Evolutionary conservation across 495 filamentous ascomycete genomes (phyloP), one percentile per base, ranked within the genome.

Genomic region (Saxophila tyrrhenica): DNA sequence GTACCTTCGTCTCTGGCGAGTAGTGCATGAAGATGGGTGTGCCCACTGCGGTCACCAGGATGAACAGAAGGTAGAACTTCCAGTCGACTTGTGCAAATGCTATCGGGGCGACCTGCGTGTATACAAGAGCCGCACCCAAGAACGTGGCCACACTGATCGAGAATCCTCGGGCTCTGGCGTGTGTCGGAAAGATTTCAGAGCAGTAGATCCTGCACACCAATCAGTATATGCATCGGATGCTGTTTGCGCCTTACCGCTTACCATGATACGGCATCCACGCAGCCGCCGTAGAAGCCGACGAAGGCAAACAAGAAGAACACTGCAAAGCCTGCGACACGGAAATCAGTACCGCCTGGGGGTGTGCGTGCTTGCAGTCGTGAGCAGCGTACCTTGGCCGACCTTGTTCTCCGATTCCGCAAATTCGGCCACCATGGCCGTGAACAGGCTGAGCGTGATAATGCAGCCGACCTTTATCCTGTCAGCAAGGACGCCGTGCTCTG

Each of bases 11-110:
- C 41, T 44, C 41, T 17, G 41, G 41, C 41, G 41, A 44, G 17
- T 44, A 44, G 41, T 44, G n/a, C 41, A 44, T 44, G 19, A 44
- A 44, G 8, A 44, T n/a, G 7, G 19, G 41, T 17, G 41, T 44
- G 19, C 41, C 7, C 7, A 17, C 41, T 17, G 46, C 25, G 9
- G 46, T 48, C 5, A 65, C 3, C 13, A 66, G 13, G 19, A 63
- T 61, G 42, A 65, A 66, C 29, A 66, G 22, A 17, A 66, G 41
- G 56, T 66, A 64, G 57, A 57, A 66, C 43, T 55, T 64, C 62
- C 64, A 66, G 8, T 55, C 60, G 46, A 66, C 50, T 17, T 48
- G 19, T 0, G 41, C 44, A 32, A 66, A 64, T 2, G 62, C 64
- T 3, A 53, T 48, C 15, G 62, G 59, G 15, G 57, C 57, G 20